Evolutionary conservation across 2,329 filamentous ascomycete species (phyloP).

Genomic region (Cryoendolithus antarcticus): DNA sequence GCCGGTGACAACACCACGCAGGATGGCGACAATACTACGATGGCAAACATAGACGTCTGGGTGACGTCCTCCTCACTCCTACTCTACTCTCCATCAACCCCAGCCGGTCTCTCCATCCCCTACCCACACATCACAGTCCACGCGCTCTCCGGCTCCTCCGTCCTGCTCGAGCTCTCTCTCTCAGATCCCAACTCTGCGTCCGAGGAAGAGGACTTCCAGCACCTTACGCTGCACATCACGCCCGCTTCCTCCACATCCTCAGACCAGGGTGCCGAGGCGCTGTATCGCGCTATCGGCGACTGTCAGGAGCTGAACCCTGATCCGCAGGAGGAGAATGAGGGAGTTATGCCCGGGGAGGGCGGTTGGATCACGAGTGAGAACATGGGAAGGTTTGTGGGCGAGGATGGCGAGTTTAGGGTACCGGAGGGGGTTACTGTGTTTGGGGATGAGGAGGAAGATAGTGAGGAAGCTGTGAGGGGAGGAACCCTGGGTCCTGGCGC

Average conservation of each 20-base stretch:
- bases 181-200: conserved; percentile 35
- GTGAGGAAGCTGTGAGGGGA: conserved; percentile 9
- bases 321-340: conserved; percentile 39
- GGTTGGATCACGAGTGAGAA: conserved; percentile 92
- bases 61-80: conserved; percentile 41
- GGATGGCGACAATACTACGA: conserved; percentile 11
- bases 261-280: conserved; percentile 18
- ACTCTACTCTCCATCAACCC: conserved; percentile 48
- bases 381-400: conserved; percentile 70
- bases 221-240: conserved; percentile 55
- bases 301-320: conserved; percentile 71
- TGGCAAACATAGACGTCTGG: conserved; percentile 31
- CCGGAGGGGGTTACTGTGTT: conserved; percentile 52
- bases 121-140: conserved; percentile 67
- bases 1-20: conserved; percentile 29
- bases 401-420: conserved; percentile 67
- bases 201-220: conserved; percentile 52
- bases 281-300: conserved; percentile 59
- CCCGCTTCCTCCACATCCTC: conserved; percentile 27
- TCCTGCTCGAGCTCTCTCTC: conserved; percentile 59
- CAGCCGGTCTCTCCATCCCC: conserved; percentile 53
- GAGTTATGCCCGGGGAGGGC: conserved; percentile 53
- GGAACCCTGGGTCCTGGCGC: conserved; percentile 22
- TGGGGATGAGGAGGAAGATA: conserved; percentile 37
- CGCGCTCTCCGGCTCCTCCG: conserved; percentile 50